A percentile compares a stretch with the other conserved stretches of the same genome.
Conservation (phyloP, 192 early-diverging fungal species). For the Coemansia reversa region DNA sequence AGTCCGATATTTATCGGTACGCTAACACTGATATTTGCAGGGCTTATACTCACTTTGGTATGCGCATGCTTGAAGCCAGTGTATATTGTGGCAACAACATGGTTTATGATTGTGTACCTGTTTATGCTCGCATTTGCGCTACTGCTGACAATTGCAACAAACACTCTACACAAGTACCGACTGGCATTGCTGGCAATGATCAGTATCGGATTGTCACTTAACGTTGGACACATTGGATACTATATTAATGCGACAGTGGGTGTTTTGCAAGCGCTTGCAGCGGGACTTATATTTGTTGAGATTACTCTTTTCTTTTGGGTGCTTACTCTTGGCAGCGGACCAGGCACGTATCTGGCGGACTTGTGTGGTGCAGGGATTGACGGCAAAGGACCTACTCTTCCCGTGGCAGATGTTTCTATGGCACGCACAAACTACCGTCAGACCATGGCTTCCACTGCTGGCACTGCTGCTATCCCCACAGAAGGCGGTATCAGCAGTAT, state of each 20-base stretch:
- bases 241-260: constrained; percentile 51
- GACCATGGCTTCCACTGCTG: constrained; percentile 28
- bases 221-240: constrained; percentile 47
- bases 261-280: constrained; percentile 49
- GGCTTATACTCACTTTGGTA: constrained; percentile 29
- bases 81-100: constrained; percentile 44
- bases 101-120: constrained; percentile 50
- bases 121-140: constrained; percentile 24
- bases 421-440: constrained; percentile 41
- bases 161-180: constrained; percentile 48
- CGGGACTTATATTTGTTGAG: constrained; percentile 53
- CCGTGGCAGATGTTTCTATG: constrained; percentile 27
- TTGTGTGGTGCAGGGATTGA: constrained; percentile 44
- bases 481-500: constrained; percentile 29
- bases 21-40: constrained; percentile 43
- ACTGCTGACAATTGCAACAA: constrained; percentile 27
- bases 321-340: constrained; percentile 65
- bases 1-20: constrained; percentile 52
- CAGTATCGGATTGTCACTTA: constrained; percentile 36
- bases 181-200: constrained; percentile 50
- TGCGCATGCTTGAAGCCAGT: constrained; percentile 41
- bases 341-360: constrained; percentile 56
- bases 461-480: not conserved
- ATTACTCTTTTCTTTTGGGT: constrained; percentile 66
- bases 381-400: constrained; percentile 21